Conservation (phyloP, 2,329 filamentous ascomycete genomes). For the Diaporthe velutina region DNA sequence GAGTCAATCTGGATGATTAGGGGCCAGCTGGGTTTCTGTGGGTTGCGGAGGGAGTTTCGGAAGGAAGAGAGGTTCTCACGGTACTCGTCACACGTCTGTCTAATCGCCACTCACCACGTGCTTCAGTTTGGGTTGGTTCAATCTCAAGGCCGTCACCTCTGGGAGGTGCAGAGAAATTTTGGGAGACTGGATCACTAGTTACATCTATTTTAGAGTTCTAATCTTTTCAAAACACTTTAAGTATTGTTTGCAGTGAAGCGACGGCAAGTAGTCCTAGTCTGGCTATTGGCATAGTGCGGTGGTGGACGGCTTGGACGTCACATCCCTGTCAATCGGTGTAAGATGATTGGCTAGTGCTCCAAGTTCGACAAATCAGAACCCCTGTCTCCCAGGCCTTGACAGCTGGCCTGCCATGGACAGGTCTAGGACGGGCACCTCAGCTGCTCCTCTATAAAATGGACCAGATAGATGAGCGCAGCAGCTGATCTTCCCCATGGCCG, state of each 20-base stretch:
- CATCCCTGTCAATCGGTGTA: conserved; percentile 34
- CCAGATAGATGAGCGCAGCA: background rate
- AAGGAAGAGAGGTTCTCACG: background rate
- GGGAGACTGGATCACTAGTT: background rate
- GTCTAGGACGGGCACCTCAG: background rate
- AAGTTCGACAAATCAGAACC: background rate
- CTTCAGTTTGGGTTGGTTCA: background rate
- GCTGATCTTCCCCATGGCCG: background rate
- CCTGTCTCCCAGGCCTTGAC: background rate
- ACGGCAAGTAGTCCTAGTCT: background rate
- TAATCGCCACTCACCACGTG: background rate
- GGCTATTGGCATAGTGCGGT: background rate
- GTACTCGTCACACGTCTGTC: background rate
- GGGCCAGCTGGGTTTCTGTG: no score
- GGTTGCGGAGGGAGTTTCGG: background rate
- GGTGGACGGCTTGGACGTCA: background rate
- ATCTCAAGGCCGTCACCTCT: no score
- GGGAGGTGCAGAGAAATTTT: background rate
- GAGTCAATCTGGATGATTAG: background rate
- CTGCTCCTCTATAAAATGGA: background rate
- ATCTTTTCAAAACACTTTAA: background rate
- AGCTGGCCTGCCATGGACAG: background rate
- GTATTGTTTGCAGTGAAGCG: background rate
- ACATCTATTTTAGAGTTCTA: background rate
- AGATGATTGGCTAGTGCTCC: conserved; percentile 32